Evolutionary conservation across 1,139 yeast genomes (phyloP).

Genomic region (Tardiomyces digboiensis): DNA sequence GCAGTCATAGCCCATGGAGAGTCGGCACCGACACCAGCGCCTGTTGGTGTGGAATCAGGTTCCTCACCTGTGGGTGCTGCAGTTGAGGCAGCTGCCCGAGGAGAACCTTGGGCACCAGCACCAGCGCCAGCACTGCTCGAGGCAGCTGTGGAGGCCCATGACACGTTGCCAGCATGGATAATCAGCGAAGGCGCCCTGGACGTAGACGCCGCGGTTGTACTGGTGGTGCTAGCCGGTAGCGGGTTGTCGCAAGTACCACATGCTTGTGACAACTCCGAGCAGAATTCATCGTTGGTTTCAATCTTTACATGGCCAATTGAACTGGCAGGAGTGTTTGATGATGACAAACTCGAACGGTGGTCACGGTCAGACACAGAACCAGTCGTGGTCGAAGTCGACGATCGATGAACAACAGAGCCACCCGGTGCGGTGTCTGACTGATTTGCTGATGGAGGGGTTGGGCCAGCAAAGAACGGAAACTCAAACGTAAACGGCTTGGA

Average conservation of each 20-base stretch:
- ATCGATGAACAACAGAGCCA: neutral
- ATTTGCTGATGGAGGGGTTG: neutral
- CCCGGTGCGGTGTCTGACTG: neutral
- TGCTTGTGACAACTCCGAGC: constrained; percentile 64
- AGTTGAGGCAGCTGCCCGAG: neutral
- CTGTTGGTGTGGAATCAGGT: neutral
- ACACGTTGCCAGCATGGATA: neutral
- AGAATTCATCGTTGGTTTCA: constrained; percentile 38
- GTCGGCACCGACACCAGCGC: neutral
- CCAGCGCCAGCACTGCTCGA: too few species aligned
- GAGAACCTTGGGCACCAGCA: neutral
- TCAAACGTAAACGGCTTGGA: constrained; percentile 28
- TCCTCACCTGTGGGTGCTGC: neutral
- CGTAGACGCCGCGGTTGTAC: neutral
- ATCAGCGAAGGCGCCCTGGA: neutral
- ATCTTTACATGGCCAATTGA: neutral
- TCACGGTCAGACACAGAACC: neutral
- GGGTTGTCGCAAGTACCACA: constrained; percentile 63
- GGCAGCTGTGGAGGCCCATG: neutral
- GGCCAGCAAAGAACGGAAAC: constrained; percentile 28
- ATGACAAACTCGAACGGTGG: constrained; percentile 1
- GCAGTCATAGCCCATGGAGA: neutral
- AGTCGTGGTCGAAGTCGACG: neutral
- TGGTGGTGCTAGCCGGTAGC: neutral
- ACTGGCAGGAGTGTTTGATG: constrained; percentile 7